Percentiles rank a stretch among this genome's conserved stretches.
phyloP scores from a whole-genome alignment of 2,329 filamentous ascomycete genomes.

The Colletotrichum noveboracense region DNA sequence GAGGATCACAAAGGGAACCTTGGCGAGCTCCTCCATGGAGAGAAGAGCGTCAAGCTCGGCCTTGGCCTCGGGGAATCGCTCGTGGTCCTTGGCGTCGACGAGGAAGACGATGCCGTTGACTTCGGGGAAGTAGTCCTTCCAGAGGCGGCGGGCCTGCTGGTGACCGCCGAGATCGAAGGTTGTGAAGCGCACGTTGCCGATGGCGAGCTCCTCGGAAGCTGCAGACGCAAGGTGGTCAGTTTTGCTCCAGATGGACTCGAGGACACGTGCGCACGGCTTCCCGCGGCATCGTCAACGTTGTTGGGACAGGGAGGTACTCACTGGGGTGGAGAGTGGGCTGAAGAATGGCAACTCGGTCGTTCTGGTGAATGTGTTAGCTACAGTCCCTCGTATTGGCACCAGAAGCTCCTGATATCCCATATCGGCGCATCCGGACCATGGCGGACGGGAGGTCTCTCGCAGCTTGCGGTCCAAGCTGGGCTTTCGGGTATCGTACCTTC shows the following conservation, averaged over 20 bases:
- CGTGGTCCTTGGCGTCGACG: conserved; percentile 95
- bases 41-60: conserved; percentile 95
- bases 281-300: background rate
- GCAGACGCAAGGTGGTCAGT: conserved; percentile 18
- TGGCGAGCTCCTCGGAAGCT: conserved; percentile 91
- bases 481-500: conserved; percentile 66
- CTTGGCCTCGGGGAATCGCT: conserved; percentile 93
- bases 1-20: conserved; percentile 94
- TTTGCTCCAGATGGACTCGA: conserved; percentile 16
- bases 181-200: conserved; percentile 92
- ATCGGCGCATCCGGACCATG: background rate
- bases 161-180: conserved; percentile 94
- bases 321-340: conserved; percentile 92
- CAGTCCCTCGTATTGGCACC: conserved; percentile 26
- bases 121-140: conserved; percentile 97
- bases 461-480: background rate
- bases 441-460: background rate
- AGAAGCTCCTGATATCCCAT: background rate
- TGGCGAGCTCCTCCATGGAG: conserved; percentile 94
- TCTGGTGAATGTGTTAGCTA: conserved; percentile 54
- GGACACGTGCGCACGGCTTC: conserved; percentile 25
- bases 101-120: conserved; percentile 97
- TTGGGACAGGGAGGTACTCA: conserved; percentile 49
- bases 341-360: conserved; percentile 89
- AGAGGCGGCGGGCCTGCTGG: conserved; percentile 92